A percentile compares a stretch with the other conserved stretches of the same genome.
phyloP scores from a whole-genome alignment of 1,284 basidiomycete species.

The Prillingera fragicola region DNA sequence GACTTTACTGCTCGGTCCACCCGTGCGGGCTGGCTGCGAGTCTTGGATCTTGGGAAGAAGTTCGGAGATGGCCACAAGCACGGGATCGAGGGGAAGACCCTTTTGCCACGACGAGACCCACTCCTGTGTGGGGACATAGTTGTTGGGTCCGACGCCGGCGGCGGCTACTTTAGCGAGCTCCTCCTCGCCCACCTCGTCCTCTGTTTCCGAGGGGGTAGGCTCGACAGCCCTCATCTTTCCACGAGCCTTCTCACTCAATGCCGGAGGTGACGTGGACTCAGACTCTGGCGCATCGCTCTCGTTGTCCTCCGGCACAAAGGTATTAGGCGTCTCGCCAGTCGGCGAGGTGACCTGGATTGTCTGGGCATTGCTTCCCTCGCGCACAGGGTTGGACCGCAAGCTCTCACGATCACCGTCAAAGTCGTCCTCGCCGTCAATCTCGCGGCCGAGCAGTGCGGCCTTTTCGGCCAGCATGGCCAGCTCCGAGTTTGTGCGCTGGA shows the following conservation, averaged over 20 bases:
- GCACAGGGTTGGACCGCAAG: no score
- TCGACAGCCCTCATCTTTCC: slow-evolving; percentile 70
- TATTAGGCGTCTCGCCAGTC: not conserved
- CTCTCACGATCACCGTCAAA: slow-evolving; percentile 5
- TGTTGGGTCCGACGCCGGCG: slow-evolving; percentile 69
- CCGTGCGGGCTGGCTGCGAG: slow-evolving; percentile 56
- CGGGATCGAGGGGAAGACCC: slow-evolving; percentile 65
- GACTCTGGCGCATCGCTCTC: not conserved
- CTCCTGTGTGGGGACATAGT: slow-evolving; percentile 87
- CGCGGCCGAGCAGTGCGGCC: slow-evolving; percentile 36
- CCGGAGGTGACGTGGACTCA: slow-evolving; percentile 24
- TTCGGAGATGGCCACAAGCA: slow-evolving; percentile 78
- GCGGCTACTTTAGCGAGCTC: slow-evolving; percentile 61
- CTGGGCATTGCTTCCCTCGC: slow-evolving; percentile 1
- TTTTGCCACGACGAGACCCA: slow-evolving; percentile 63
- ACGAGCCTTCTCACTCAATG: slow-evolving; percentile 70
- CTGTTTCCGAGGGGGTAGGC: slow-evolving; percentile 40
- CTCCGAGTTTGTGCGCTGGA: slow-evolving; percentile 36
- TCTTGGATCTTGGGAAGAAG: slow-evolving; percentile 79
- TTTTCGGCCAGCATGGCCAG: slow-evolving; percentile 44
- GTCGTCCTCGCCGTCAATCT: slow-evolving; percentile 25
- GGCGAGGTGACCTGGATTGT: not conserved
- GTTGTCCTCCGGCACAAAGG: no score
- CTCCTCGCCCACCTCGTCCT: slow-evolving; percentile 52
- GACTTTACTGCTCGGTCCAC: slow-evolving; percentile 51